phyloP scores from a whole-genome alignment of 306 rosid species.

The Casuarina glauca region DNA sequence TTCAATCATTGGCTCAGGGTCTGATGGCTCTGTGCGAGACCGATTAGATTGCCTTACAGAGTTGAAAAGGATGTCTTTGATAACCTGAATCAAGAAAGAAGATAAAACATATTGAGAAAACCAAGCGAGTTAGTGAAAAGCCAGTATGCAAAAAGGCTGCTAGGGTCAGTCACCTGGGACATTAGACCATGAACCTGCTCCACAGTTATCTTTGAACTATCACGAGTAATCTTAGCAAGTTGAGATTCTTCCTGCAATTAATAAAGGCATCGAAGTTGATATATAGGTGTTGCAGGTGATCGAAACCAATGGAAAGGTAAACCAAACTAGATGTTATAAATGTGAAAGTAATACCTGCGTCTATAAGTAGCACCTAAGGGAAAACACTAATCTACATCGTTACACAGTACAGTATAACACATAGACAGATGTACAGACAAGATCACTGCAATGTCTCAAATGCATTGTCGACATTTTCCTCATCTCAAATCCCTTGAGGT shows the following conservation, averaged over 20 bases:
- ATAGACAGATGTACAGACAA: neutral
- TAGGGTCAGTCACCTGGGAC: constrained; percentile 74
- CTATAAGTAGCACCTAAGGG: neutral
- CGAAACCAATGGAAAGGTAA: too few species aligned
- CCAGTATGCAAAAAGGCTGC: neutral
- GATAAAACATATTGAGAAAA: constrained; percentile 10
- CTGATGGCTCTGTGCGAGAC: constrained; percentile 63
- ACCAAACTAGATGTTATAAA: too few species aligned
- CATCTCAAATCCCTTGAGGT: neutral
- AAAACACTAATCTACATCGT: neutral
- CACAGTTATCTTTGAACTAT: constrained; percentile 91
- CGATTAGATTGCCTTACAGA: constrained; percentile 66
- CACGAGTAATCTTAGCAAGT: constrained; percentile 89
- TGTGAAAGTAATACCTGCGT: too few species aligned
- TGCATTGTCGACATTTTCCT: neutral
- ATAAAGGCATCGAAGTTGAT: constrained; percentile 18
- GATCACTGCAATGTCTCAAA: neutral
- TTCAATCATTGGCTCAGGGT: constrained; percentile 90
- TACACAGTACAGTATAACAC: neutral
- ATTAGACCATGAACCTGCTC: constrained; percentile 96
- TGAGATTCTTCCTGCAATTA: constrained; percentile 83
- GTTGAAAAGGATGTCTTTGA: constrained; percentile 90
- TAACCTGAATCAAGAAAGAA: constrained; percentile 54
- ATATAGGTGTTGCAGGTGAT: neutral
- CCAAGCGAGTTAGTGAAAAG: neutral